Conservation (phyloP, 768 basidiomycete genomes). For the Phlebiopsis flavidoalba region DNA sequence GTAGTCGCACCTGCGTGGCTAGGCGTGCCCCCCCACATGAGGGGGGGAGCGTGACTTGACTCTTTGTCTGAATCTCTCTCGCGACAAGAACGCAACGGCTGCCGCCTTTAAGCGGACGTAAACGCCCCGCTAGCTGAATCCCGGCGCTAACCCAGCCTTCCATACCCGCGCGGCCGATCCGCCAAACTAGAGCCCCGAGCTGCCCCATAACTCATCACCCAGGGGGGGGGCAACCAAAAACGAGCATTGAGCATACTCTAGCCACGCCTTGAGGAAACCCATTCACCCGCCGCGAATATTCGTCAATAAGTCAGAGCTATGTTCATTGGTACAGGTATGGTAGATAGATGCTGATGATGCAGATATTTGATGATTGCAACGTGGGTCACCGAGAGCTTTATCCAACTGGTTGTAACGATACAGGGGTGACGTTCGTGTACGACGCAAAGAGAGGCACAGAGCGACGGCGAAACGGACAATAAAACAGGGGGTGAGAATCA, state of each 20-base stretch:
- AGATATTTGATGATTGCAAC: conserved; percentile 5
- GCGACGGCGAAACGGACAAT: neutral
- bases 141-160: neutral
- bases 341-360: conserved; percentile 11
- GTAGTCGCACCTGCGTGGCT: neutral
- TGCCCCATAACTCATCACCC: no score
- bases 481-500: neutral
- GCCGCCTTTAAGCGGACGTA: no score
- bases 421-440: conserved; percentile 10
- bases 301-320: conserved; percentile 14
- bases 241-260: neutral
- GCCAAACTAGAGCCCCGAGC: neutral
- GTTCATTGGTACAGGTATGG: conserved; percentile 10
- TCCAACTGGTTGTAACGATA: conserved; percentile 14
- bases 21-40: neutral
- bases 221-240: no score
- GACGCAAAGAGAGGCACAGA: conserved; percentile 2
- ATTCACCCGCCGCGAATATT: conserved; percentile 4
- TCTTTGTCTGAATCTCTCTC: neutral
- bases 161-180: neutral
- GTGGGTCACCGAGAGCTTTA: conserved; percentile 12
- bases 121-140: no score
- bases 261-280: neutral
- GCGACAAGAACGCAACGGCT: neutral
- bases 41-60: conserved; percentile 6